Evolutionary conservation across 495 filamentous ascomycete species (phyloP), one percentile per base, ranked within the genome.

Genomic region (Penicillium angulare): DNA sequence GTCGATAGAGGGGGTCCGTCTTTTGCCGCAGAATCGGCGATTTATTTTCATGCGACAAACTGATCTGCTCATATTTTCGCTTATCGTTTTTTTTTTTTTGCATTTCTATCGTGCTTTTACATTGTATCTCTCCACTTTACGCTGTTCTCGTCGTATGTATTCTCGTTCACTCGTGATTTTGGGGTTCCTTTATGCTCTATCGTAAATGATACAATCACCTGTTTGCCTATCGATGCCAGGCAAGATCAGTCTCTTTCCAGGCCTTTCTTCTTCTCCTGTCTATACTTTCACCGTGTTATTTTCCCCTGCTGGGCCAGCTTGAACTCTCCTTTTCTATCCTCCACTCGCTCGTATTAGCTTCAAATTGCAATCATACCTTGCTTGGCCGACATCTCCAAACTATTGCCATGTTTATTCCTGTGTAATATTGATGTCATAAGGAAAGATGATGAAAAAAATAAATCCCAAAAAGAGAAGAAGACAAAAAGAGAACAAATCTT

Each of bases 1-100:
- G 46, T 56, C 43, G 53, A 60, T 65, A 55, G 51, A 64, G 18
- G 53, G 21, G 53, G 43, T 48, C 36, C 13, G n/a, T 17, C 43
- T 47, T 41, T 21, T 13, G 27, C 36, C 29, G 29, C 29, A 40
- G 39, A 33, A 36, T 51, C 21, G 27, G 40, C 48, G 39, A 39
- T 44, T 15, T 51, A 21, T 51, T 47, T 39, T 20, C 45, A 22
- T 46, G 43, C 13, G 9, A 12, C 43, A 29, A 46, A 15, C 13
- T 29, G 24, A n/a, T 27, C 20, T 41, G 38, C 5, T 46, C 1
- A 23, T 13, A 17, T 39, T 39, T 15, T 31, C 17, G n/a, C 50
- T 46, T 23, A 24, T 35, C 29, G 43, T 16, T 49, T 47, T 50
- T 16, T 52, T 18, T 56, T 43, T 39, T 24, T 50, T 49, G 44